phyloP scores from a whole-genome alignment of 805 yeast genomes.

The Metschnikowia henanensis region DNA sequence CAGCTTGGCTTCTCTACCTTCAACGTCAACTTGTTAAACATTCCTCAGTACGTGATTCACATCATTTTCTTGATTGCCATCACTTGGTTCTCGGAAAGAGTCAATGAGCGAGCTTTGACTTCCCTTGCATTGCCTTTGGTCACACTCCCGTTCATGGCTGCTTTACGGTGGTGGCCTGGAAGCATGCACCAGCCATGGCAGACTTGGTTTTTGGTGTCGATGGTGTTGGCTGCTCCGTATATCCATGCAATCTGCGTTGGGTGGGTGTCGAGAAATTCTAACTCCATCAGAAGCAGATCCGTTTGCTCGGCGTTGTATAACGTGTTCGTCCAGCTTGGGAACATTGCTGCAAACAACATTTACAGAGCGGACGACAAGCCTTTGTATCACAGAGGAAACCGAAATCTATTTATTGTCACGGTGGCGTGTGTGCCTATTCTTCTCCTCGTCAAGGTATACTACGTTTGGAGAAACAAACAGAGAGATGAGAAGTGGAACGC shows the following conservation, averaged over 20 bases:
- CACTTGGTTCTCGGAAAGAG: conserved; percentile 23
- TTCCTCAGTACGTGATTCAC: conserved; percentile 44
- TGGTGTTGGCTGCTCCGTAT: conserved; percentile 45
- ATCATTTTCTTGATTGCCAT: conserved; percentile 20
- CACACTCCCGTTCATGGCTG: conserved; percentile 28
- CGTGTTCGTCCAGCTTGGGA: conserved; percentile 60
- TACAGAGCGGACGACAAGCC: conserved; percentile 61
- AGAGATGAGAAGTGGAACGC: conserved; percentile 52
- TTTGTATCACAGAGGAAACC: conserved; percentile 57
- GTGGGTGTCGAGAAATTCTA: conserved; percentile 63
- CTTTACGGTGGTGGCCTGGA: conserved; percentile 42
- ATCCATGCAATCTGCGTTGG: conserved; percentile 55
- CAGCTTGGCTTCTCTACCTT: conserved; percentile 52
- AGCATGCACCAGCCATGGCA: conserved; percentile 42
- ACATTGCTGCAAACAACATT: conserved; percentile 55
- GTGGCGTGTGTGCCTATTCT: conserved; percentile 22
- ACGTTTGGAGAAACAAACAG: conserved; percentile 39
- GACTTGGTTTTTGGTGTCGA: conserved; percentile 37
- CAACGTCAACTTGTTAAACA: conserved; percentile 49
- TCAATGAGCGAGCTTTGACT: conserved; percentile 24
- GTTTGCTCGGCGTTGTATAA: conserved; percentile 66
- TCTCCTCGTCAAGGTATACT: conserved; percentile 35
- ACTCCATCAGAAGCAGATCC: conserved; percentile 60
- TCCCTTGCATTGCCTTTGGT: conserved; percentile 25
- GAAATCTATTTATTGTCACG: conserved; percentile 31